A percentile compares a stretch with the other conserved stretches of the same genome.
phyloP scores from a whole-genome alignment of 2,329 filamentous ascomycete species.

The Didymella keratinophila region DNA sequence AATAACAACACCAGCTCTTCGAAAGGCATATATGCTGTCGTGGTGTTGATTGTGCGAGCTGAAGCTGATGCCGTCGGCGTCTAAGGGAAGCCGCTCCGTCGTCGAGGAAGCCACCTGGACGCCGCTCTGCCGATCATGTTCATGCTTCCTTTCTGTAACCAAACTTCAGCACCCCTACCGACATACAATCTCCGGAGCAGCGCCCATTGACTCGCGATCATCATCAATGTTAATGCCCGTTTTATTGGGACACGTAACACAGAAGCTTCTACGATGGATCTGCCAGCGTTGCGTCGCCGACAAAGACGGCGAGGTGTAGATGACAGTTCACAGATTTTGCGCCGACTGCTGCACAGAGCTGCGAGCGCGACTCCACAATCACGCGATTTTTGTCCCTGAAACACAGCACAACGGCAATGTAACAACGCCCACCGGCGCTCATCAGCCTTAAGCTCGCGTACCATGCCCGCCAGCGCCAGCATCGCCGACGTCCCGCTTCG shows the following conservation, averaged over 20 bases:
- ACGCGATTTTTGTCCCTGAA: background rate
- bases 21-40: background rate
- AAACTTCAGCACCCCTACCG: conserved; percentile 5
- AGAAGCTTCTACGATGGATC: background rate
- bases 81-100: background rate
- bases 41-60: background rate
- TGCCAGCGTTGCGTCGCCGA: conserved; percentile 6
- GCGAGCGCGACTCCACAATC: conserved; percentile 1
- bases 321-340: background rate
- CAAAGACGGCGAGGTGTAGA: conserved; percentile 12
- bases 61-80: conserved; percentile 1
- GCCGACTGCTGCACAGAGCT: background rate
- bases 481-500: conserved; percentile 16
- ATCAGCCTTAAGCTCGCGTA: conserved; percentile 15
- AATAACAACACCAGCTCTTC: background rate
- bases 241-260: conserved; percentile 4
- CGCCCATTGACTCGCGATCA: conserved; percentile 10
- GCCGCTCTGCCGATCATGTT: conserved; percentile 3
- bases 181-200: conserved; percentile 16
- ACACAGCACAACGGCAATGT: conserved; percentile 13
- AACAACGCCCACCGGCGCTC: conserved; percentile 3
- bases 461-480: conserved; percentile 3
- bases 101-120: background rate
- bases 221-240: conserved; percentile 1
- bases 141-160: conserved; percentile 1